Conservation (phyloP, 2,329 filamentous ascomycete genomes). For the Penicillium concentricum region DNA sequence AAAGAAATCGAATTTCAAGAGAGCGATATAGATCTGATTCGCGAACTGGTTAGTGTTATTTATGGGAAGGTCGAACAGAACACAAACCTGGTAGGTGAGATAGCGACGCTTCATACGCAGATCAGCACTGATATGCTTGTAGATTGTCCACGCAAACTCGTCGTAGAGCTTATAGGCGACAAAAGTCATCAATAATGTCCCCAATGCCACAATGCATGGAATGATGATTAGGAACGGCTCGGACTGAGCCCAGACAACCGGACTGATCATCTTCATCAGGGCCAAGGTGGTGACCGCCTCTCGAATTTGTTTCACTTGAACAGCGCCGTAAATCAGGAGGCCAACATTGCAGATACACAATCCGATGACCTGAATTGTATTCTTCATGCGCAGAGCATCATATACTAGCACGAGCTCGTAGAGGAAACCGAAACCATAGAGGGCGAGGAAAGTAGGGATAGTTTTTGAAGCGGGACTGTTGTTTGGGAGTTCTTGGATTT, state of each 20-base stretch:
- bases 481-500: slow-evolving; percentile 52
- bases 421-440: slow-evolving; percentile 96
- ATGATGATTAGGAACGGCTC: slow-evolving; percentile 79
- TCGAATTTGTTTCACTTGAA: slow-evolving; percentile 87
- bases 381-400: slow-evolving; percentile 90
- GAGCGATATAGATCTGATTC: slow-evolving; percentile 85
- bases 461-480: slow-evolving; percentile 53
- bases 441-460: slow-evolving; percentile 90
- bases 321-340: slow-evolving; percentile 85
- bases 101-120: slow-evolving; percentile 95
- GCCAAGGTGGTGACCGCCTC: slow-evolving; percentile 64
- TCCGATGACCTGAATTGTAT: slow-evolving; percentile 97
- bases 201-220: slow-evolving; percentile 76
- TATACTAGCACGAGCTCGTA: slow-evolving; percentile 89
- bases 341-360: slow-evolving; percentile 90
- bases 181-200: slow-evolving; percentile 70
- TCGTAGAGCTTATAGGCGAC: slow-evolving; percentile 95
- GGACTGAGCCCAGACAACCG: slow-evolving; percentile 66
- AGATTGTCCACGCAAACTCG: slow-evolving; percentile 98
- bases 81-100: slow-evolving; percentile 83
- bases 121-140: slow-evolving; percentile 98
- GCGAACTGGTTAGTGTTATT: slow-evolving; percentile 21
- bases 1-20: slow-evolving; percentile 99
- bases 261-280: slow-evolving; percentile 45
- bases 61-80: neutral